A percentile compares a stretch with the other conserved stretches of the same genome.
These are phyloP conservation scores for Colletotrichum liriopes DNA, from an alignment of 2,329 filamentous ascomycete species.

Conservation along the genomic window DNA sequence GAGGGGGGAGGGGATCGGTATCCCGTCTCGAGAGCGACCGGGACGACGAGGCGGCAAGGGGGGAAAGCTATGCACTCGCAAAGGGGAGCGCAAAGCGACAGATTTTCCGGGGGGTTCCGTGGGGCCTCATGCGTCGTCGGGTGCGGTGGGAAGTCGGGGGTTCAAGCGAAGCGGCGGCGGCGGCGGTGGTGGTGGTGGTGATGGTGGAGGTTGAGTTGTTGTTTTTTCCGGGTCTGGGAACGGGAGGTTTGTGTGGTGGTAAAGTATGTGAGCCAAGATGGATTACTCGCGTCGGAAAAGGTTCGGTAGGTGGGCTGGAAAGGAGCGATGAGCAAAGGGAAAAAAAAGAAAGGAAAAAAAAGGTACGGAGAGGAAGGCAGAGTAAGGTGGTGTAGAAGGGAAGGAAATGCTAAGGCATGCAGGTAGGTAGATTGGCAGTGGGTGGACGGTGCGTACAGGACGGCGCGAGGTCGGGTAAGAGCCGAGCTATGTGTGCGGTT, in stretches of 20 bases:
- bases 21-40: conserved; percentile 42
- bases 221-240: conserved; percentile 26
- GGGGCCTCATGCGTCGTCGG: conserved; percentile 37
- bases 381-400: background rate
- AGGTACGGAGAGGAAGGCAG: background rate
- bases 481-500: conserved; percentile 8
- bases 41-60: conserved; percentile 41
- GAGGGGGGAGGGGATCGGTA: background rate
- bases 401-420: background rate
- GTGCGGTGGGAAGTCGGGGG: conserved; percentile 10
- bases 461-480: conserved; percentile 36
- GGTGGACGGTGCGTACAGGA: background rate
- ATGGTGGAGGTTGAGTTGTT: conserved; percentile 27
- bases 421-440: background rate
- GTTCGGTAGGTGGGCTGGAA: conserved; percentile 17
- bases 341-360: background rate
- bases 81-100: conserved; percentile 35
- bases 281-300: conserved; percentile 30
- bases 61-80: conserved; percentile 40
- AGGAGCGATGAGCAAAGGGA: background rate
- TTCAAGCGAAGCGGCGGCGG: conserved; percentile 3
- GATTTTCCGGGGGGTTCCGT: conserved; percentile 27
- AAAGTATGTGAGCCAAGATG: conserved; percentile 9
- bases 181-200: conserved; percentile 1
- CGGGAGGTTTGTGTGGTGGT: conserved; percentile 26